Base-by-base conservation (phyloP, 805 yeast genomes). In the Spathaspora gorwiae region DNA sequence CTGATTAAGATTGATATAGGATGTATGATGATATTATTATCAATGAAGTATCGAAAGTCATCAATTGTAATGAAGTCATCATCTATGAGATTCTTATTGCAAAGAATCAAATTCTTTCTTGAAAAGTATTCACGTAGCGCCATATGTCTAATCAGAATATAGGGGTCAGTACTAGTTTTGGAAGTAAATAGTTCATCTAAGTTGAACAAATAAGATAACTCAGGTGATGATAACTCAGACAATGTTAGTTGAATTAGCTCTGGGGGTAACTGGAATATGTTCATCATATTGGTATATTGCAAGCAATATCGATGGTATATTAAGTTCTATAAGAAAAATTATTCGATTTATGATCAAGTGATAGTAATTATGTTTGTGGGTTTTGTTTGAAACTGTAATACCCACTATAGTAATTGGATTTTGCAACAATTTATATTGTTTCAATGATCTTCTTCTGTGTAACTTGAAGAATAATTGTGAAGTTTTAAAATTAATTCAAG, bases 1-100 rank as follows among this genome's bases (percentile, higher is more conserved):
- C 8, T 12, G n/a, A 44, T 38, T 43, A 49, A 26, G 40, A 61
- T 47, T 6, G 53, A 54, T 11, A 44, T 44, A 1, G 65, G 65
- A 15, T 49, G 38, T 24, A 62, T 61, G 34, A 48, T 36, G 12
- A 62, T 39, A 13, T 50, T 43, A 44, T 52, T 42, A 1, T n/a
- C 30, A 10, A 51, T 42, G 19, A 62, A 48, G 42, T 61, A 55
- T 35, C 49, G 40, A 26, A 62, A 45, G 19, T 42, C 27, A 5
- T 37, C 26, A 6, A 45, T 19, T 6, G 35, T n/a, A 12, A 47
- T 15, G 8, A 9, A 11, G 12, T 29, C 32, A 29, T 29, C 32
- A 29, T 39, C 35, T 15, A 27, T 26, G 13, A 13, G 8, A 7
- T 31, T 12, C 9, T 33, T 33, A 38, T 49, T 48, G 11, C 48